These are phyloP conservation scores for Scheffersomyces insectosa DNA, from an alignment of 1,139 yeast genomes.

Conservation along the genomic window DNA sequence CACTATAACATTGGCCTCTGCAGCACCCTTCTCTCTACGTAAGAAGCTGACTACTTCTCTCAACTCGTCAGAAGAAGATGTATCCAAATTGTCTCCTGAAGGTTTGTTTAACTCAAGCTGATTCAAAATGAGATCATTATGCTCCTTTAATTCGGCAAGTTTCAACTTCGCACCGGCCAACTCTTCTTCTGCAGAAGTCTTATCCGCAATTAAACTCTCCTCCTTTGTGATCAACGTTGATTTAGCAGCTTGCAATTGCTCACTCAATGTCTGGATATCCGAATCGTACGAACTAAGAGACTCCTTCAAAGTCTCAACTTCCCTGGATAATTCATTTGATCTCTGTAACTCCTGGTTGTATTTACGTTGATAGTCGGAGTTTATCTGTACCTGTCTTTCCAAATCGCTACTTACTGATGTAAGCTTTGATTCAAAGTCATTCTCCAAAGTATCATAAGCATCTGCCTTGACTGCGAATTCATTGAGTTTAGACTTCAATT, in stretches of 20 bases:
- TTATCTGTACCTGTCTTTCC: conserved; percentile 49
- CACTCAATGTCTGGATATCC: conserved; percentile 34
- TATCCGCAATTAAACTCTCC: conserved; percentile 24
- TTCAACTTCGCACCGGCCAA: conserved; percentile 46
- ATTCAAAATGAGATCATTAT: conserved; percentile 66
- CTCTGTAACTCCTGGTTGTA: conserved; percentile 60
- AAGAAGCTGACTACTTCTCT: conserved; percentile 63
- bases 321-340: conserved; percentile 54
- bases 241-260: conserved; percentile 19
- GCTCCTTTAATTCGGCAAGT: conserved; percentile 59
- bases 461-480: conserved; percentile 28
- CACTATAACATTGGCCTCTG: conserved; percentile 58
- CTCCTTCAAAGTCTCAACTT: conserved; percentile 45
- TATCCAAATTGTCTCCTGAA: conserved; percentile 8
- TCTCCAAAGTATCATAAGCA: conserved; percentile 35
- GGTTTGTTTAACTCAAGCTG: conserved; percentile 58
- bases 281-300: conserved; percentile 37
- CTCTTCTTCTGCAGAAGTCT: conserved; percentile 53
- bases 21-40: conserved; percentile 76
- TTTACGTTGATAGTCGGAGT: conserved; percentile 51
- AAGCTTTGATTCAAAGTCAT: conserved; percentile 36
- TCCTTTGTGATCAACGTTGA: conserved; percentile 25
- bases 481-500: conserved; percentile 23
- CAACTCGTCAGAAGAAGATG: conserved; percentile 21
- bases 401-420: conserved; percentile 43